Base-by-base conservation (phyloP, 2,329 filamentous ascomycete species). In the Onygenales sp. region DNA sequence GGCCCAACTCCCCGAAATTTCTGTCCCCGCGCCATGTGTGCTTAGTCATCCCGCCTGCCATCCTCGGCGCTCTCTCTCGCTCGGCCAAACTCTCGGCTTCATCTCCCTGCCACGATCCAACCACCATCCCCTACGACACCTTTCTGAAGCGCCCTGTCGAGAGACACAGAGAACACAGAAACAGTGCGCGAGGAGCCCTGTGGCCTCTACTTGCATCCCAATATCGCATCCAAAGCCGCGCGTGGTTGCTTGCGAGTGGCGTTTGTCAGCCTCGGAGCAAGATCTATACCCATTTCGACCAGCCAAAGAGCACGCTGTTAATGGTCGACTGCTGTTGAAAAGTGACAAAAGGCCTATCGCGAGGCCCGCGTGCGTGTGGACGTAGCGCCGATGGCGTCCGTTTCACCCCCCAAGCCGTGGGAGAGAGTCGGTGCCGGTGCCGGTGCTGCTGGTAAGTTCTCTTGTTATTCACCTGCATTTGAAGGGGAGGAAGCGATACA, bases 381-480 rank as follows among this genome's bases (percentile, higher is more conserved):
- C 46, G 35, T 39, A n/a, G 10, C 36, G 35, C 46, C 10, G 59
- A 82, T 83, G 79, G 78, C 79, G 64, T 74, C 78, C 60, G 75
- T 76, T 59, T 96, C 92, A 71, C 93, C 93, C 67, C 93, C 93
- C 53, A 98, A 98, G 75, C 93, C 93, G 46, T 98, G 93, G 93
- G 93, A 98, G 75, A 82, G 86, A 70, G 80, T 85, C 60, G 86
- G 85, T 72, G 46, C 46, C 5, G 77, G 77, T 61, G 67, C 75
- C 59, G 77, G 77, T 61, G 66, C 75, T 60, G 66, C 76, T 65
- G 71, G 80, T 84, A 73, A 64, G 76, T 73, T 11, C 13, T 5
- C 9, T 14, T 14, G 7, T 9, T 31, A 31, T 14, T 33, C 9
- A 4, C 10, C 31, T 27, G 13, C 14, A 2, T 7, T 11, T 13